Conservation (phyloP, 495 filamentous ascomycete genomes). For the Rusavskia elegans region DNA sequence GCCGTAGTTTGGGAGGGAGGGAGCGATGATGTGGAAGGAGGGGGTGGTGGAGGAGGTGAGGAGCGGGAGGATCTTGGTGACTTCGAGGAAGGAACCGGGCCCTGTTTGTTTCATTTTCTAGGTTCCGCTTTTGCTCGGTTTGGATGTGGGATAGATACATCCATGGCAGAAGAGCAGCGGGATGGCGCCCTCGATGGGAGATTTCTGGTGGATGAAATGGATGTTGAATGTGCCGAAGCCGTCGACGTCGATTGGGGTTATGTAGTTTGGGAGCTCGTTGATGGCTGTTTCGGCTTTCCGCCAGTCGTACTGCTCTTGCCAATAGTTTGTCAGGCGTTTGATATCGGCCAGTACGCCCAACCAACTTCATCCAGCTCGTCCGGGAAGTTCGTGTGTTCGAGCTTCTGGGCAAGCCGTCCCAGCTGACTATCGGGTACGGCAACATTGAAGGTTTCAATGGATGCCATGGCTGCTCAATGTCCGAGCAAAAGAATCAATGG, state of each 20-base stretch:
- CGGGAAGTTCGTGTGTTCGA: conserved; percentile 21
- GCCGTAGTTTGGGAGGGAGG: conserved; percentile 26
- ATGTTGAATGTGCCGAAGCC: conserved; percentile 25
- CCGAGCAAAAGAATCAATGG: not conserved
- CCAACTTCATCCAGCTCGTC: conserved; percentile 24
- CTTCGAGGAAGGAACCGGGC: conserved; percentile 27
- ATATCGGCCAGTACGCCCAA: conserved; percentile 25
- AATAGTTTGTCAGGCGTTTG: conserved; percentile 21
- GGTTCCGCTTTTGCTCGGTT: too few species aligned
- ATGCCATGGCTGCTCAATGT: conserved; percentile 2
- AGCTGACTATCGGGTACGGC: conserved; percentile 22
- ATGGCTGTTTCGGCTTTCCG: conserved; percentile 23
- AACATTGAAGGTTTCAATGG: conserved; percentile 21
- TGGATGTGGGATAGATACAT: conserved; percentile 11
- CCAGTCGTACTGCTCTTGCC: conserved; percentile 28
- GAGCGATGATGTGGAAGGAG: conserved; percentile 27
- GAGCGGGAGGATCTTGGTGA: conserved; percentile 20
- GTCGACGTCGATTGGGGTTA: conserved; percentile 24
- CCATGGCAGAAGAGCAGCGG: conserved; percentile 32
- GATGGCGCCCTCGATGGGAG: conserved; percentile 18
- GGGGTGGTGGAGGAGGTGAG: conserved; percentile 14
- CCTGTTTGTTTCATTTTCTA: not conserved
- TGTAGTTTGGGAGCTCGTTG: conserved; percentile 29
- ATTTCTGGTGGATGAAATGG: conserved; percentile 31
- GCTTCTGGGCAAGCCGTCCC: conserved; percentile 22